Evolutionary conservation across 2,329 filamentous ascomycete species (phyloP).

Genomic region (Fusarium stilboides): DNA sequence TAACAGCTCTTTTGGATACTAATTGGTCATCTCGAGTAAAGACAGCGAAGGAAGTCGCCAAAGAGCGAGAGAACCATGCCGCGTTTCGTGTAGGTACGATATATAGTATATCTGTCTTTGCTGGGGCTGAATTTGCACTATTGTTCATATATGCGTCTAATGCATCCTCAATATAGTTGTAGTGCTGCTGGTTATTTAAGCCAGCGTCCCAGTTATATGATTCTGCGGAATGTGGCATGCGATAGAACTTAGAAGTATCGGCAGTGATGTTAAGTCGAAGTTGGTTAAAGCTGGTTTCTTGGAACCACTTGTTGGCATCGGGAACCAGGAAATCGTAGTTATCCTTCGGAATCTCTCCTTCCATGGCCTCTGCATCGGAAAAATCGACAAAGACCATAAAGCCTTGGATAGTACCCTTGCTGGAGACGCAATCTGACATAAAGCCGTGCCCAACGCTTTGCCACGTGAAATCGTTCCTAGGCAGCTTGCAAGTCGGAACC

Average conservation of each 20-base stretch:
- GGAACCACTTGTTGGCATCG: conserved; percentile 40
- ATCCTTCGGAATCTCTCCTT: conserved; percentile 45
- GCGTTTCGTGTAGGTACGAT: conserved; percentile 31
- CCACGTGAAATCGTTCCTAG: not conserved
- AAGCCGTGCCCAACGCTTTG: conserved; percentile 5
- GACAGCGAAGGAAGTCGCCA: conserved; percentile 19
- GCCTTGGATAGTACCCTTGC: conserved; percentile 50
- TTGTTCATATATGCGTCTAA: conserved; percentile 33
- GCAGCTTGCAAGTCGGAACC: conserved; percentile 8
- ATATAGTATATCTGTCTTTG: conserved; percentile 37
- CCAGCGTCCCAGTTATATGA: conserved; percentile 46
- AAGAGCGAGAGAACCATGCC: conserved; percentile 7
- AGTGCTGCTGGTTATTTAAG: conserved; percentile 21
- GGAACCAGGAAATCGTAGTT: conserved; percentile 43
- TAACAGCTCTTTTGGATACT: conserved; percentile 48
- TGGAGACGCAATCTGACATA: conserved; percentile 52
- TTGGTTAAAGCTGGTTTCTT: conserved; percentile 46
- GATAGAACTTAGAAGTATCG: conserved; percentile 45
- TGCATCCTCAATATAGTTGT: conserved; percentile 38
- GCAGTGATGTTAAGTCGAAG: conserved; percentile 45
- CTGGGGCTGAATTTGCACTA: conserved; percentile 16
- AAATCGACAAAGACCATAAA: conserved; percentile 59
- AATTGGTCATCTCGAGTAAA: conserved; percentile 1
- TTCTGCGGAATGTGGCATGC: conserved; percentile 48
- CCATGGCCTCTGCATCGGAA: conserved; percentile 43